phyloP scores from a whole-genome alignment of 176 grass and related monocot species.

The Eragrostis nindensis region DNA sequence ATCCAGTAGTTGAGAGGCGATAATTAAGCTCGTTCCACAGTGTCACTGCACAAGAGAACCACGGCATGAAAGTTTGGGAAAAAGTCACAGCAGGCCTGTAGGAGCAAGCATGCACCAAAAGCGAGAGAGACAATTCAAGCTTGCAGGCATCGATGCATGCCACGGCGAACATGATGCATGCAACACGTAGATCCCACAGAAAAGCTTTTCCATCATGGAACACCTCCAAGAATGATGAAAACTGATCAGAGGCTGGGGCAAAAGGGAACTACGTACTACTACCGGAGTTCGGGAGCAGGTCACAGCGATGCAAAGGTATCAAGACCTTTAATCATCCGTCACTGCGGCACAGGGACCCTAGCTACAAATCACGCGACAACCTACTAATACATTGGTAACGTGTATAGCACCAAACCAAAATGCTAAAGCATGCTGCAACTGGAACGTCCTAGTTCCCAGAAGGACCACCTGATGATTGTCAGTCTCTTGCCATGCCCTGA shows the following conservation, averaged over 20 bases:
- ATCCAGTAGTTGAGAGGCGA: too few relatives aligned
- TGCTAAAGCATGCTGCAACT: neutral
- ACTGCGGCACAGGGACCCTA: neutral
- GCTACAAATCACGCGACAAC: neutral
- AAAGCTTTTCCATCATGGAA: neutral
- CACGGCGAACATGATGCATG: neutral
- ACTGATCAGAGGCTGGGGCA: neutral
- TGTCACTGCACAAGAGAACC: neutral
- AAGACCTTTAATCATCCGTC: constrained; percentile 1
- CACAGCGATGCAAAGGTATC: constrained; percentile 2
- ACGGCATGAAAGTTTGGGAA: constrained; percentile 16
- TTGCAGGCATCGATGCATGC: constrained; percentile 5
- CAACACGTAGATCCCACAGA: constrained; percentile 26
- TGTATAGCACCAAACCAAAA: neutral
- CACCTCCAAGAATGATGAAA: neutral
- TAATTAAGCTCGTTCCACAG: too few relatives aligned
- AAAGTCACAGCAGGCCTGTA: neutral
- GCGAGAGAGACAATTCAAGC: constrained; percentile 37
- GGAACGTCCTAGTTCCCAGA: too few relatives aligned
- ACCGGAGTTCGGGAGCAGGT: constrained; percentile 1
- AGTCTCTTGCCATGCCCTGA: too few relatives aligned
- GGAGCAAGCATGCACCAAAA: constrained; percentile 27
- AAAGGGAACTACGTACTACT: neutral
- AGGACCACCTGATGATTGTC: too few relatives aligned
- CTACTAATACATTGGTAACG: neutral